A percentile compares a stretch with the other conserved stretches of the same genome.
These are phyloP conservation scores for Penicillium sp. DNA, from an alignment of 2,329 filamentous ascomycete genomes.

Conservation along the genomic window DNA sequence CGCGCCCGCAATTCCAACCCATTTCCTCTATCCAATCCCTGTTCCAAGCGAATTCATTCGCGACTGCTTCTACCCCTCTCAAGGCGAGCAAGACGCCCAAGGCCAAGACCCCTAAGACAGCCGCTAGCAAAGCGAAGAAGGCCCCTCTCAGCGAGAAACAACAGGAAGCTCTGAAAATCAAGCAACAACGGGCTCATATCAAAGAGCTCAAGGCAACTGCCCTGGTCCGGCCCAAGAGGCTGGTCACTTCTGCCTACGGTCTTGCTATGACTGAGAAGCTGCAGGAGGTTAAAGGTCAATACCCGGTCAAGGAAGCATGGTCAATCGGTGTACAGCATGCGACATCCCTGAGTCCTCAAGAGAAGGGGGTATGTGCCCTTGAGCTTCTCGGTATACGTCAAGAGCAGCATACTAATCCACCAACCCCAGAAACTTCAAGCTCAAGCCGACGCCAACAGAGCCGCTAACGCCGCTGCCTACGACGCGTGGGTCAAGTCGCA, in stretches of 20 bases:
- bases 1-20: constrained; percentile 14
- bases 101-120: constrained; percentile 7
- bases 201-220: constrained; percentile 38
- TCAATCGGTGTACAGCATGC: constrained; percentile 17
- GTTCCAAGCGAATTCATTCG: constrained; percentile 22
- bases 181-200: constrained; percentile 32
- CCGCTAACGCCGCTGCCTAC: constrained; percentile 46
- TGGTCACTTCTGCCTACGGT: constrained; percentile 27
- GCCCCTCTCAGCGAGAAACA: constrained; percentile 34
- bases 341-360: constrained; percentile 17
- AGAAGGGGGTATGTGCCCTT: constrained; percentile 25
- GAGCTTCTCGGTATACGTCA: neutral
- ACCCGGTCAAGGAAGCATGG: constrained; percentile 20
- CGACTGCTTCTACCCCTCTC: constrained; percentile 28
- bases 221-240: constrained; percentile 35
- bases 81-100: constrained; percentile 23
- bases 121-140: constrained; percentile 26
- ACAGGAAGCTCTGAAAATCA: constrained; percentile 30
- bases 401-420: constrained; percentile 9
- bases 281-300: constrained; percentile 7
- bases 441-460: constrained; percentile 49
- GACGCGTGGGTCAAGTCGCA: constrained; percentile 56
- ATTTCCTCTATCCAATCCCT: constrained; percentile 11
- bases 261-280: constrained; percentile 27
- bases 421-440: constrained; percentile 54